These are phyloP conservation scores for Emmonsiellopsis sp. DNA, from an alignment of 2,329 filamentous ascomycete genomes.

Conservation along the genomic window DNA sequence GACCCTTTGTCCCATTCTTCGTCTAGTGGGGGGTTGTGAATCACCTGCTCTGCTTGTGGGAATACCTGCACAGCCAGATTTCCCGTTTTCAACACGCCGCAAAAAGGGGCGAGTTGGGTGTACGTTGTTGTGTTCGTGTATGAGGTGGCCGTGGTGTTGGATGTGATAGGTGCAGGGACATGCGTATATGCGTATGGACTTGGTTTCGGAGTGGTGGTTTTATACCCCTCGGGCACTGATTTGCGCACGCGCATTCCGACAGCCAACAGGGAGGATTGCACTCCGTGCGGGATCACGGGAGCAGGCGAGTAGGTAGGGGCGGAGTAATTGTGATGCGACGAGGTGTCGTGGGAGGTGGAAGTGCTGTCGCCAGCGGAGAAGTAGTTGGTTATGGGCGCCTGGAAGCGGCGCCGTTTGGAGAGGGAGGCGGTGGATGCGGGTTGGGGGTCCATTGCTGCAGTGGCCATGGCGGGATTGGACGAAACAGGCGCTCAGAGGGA, in stretches of 20 bases:
- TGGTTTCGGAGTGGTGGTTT: slow-evolving; percentile 45
- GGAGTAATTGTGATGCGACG: slow-evolving; percentile 33
- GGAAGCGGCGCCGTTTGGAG: slow-evolving; percentile 38
- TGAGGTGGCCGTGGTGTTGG: slow-evolving; percentile 18
- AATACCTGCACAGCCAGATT: slow-evolving; percentile 52
- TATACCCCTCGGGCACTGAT: slow-evolving; percentile 87
- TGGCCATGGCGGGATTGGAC: no score
- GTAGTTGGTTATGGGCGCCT: slow-evolving; percentile 34
- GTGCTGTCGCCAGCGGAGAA: slow-evolving; percentile 21
- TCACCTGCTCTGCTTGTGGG: slow-evolving; percentile 27
- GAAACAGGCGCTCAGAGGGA: no score
- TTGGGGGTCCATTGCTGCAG: slow-evolving; percentile 9
- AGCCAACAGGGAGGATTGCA: slow-evolving; percentile 76
- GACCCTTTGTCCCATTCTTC: slow-evolving; percentile 27
- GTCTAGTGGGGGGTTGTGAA: slow-evolving; percentile 23
- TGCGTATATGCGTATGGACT: not conserved
- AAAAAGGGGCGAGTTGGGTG: slow-evolving; percentile 68
- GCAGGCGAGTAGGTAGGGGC: slow-evolving; percentile 31
- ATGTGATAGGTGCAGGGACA: not conserved
- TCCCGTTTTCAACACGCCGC: slow-evolving; percentile 68
- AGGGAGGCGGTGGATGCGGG: slow-evolving; percentile 10
- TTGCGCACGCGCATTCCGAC: slow-evolving; percentile 95
- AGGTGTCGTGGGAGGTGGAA: slow-evolving; percentile 10
- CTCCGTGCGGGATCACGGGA: slow-evolving; percentile 50
- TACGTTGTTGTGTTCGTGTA: slow-evolving; percentile 42